Percentiles rank a stretch among this genome's conserved stretches.
Evolutionary conservation across 805 yeast genomes (phyloP).

Genomic region (Candida ipomoeae): DNA sequence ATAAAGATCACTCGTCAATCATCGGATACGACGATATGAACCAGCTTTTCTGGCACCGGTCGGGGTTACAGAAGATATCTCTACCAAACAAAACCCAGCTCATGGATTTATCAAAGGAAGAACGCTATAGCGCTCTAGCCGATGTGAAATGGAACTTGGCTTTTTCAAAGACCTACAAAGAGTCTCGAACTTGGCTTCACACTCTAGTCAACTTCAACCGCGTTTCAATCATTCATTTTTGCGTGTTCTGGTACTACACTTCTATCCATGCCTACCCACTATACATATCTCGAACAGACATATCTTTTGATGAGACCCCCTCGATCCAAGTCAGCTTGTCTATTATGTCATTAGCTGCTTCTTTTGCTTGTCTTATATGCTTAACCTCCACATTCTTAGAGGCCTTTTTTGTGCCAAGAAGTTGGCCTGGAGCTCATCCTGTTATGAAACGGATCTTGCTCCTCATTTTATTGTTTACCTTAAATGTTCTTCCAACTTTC

Average conservation of each 20-base stretch:
- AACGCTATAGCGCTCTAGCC: conserved; percentile 52
- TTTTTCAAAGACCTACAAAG: conserved; percentile 90
- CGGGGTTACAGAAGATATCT: conserved; percentile 58
- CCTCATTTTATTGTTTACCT: conserved; percentile 37
- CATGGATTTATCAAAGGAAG: conserved; percentile 50
- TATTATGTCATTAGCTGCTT: conserved; percentile 64
- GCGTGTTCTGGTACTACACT: conserved; percentile 76
- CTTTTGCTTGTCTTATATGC: conserved; percentile 51
- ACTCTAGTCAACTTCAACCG: conserved; percentile 92
- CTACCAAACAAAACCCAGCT: conserved; percentile 42
- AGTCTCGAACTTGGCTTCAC: conserved; percentile 97
- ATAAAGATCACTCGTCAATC: conserved; percentile 60
- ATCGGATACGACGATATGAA: conserved; percentile 91
- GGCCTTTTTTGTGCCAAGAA: conserved; percentile 60
- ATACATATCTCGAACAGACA: conserved; percentile 56
- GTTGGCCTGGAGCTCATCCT: conserved; percentile 69
- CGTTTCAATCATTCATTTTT: conserved; percentile 53
- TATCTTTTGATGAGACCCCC: conserved; percentile 56
- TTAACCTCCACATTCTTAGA: conserved; percentile 56
- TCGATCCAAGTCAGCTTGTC: conserved; percentile 51
- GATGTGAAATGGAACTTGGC: conserved; percentile 63
- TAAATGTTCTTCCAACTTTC: conserved; percentile 49
- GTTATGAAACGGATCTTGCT: conserved; percentile 45
- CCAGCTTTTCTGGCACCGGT: conserved; percentile 79
- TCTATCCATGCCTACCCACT: conserved; percentile 63